A percentile compares a stretch with the other conserved stretches of the same genome.
Evolutionary conservation across 2,329 filamentous ascomycete genomes (phyloP).

Genomic region (Beauveria medogensis): DNA sequence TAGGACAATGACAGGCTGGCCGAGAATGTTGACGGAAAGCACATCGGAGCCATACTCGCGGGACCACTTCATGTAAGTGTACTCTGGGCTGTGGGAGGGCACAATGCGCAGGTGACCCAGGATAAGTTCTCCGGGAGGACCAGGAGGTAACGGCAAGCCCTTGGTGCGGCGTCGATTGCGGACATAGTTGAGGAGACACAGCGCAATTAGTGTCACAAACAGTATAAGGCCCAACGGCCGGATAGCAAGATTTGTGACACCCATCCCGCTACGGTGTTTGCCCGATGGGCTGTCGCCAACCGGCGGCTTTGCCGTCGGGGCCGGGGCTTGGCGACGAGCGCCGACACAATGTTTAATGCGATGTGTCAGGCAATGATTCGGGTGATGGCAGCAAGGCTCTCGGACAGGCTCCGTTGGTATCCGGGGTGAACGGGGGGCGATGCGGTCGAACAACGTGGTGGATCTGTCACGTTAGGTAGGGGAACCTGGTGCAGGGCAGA

Average conservation of each 20-base stretch:
- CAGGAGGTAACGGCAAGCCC: conserved; percentile 22
- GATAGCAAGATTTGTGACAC: not conserved
- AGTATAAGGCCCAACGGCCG: not conserved
- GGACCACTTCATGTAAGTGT: conserved; percentile 23
- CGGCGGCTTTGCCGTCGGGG: not conserved
- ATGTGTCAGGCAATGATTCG: not conserved
- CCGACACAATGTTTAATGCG: not conserved
- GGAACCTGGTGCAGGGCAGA: not conserved
- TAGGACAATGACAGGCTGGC: conserved; percentile 32
- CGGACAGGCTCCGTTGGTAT: not conserved
- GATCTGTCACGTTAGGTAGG: not conserved
- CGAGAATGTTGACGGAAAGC: conserved; percentile 26
- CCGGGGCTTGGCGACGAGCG: not conserved
- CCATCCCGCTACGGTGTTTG: not conserved
- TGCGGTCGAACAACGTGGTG: not conserved
- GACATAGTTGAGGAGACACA: conserved; percentile 9
- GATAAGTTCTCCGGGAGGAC: conserved; percentile 28
- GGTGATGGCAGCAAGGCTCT: not conserved
- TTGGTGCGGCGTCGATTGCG: conserved; percentile 2
- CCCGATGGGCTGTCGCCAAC: not conserved
- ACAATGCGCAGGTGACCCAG: conserved; percentile 37
- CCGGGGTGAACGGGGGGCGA: not conserved
- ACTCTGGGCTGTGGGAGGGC: conserved; percentile 25
- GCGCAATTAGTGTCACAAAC: not conserved
- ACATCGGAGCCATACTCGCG: conserved; percentile 42